Conservation (phyloP, 345 rosid genomes). For the Populus pruinosa region DNA sequence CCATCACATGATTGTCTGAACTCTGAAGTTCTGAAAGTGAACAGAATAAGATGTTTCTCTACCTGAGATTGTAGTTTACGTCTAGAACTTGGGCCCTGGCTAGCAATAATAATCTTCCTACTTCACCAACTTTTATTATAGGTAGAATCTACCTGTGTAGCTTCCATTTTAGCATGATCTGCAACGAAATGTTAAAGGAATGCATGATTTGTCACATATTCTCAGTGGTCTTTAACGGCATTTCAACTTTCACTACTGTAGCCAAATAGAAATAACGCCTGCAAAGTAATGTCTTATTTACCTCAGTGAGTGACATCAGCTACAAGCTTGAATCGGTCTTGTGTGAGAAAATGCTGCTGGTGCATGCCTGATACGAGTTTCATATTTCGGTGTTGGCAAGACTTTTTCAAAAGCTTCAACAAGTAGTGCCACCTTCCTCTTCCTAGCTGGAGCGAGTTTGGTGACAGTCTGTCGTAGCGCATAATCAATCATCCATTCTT, state of each 20-base stretch:
- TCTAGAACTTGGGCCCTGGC: constrained; percentile 1
- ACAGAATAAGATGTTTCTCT: background rate
- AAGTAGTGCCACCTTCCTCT: constrained; percentile 29
- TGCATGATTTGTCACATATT: background rate
- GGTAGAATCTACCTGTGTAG: background rate
- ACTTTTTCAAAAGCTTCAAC: constrained; percentile 33
- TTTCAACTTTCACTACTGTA: background rate
- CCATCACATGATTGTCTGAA: background rate
- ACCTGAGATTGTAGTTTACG: background rate
- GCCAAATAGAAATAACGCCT: background rate
- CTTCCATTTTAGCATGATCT: constrained; percentile 8
- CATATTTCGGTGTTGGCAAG: constrained; percentile 33
- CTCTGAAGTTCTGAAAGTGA: background rate
- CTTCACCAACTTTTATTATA: background rate
- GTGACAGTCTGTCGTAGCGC: constrained; percentile 32
- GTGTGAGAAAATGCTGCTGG: constrained; percentile 41
- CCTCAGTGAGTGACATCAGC: constrained; percentile 33
- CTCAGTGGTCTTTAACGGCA: no score
- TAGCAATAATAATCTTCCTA: background rate
- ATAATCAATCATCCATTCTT: constrained; percentile 35
- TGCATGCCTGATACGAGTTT: constrained; percentile 35
- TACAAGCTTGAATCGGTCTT: constrained; percentile 70
- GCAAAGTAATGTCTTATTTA: background rate
- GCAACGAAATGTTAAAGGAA: background rate
- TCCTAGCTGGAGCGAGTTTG: constrained; percentile 31